A percentile compares a stretch with the other conserved stretches of the same genome.
Conservation (phyloP, 2,329 filamentous ascomycete genomes). For the Ilyonectria mors-panacis region DNA sequence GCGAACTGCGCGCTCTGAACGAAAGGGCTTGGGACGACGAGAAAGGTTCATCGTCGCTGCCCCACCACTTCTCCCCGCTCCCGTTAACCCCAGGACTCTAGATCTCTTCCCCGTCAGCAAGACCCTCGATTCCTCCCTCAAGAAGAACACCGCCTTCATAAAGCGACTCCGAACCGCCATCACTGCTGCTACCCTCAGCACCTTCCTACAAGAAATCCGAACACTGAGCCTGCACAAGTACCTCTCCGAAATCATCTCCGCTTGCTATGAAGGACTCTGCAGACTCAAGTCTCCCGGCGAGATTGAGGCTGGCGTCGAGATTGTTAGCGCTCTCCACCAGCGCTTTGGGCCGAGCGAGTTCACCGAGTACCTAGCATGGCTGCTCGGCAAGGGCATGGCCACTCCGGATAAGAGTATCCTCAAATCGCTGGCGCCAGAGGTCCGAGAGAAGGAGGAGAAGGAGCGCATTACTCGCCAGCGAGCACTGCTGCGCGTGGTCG, state of each 20-base stretch:
- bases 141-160: conserved; percentile 99
- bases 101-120: conserved; percentile 84
- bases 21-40: conserved; percentile 90
- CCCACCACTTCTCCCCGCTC: conserved; percentile 34
- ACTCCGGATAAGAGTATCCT: conserved; percentile 89
- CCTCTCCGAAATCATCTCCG: conserved; percentile 95
- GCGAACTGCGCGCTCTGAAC: conserved; percentile 92
- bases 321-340: conserved; percentile 95
- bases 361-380: conserved; percentile 92
- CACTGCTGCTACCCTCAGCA: conserved; percentile 82
- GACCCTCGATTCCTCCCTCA: conserved; percentile 93
- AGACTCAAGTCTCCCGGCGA: conserved; percentile 93
- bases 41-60: conserved; percentile 70
- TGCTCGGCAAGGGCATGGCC: conserved; percentile 90
- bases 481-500: conserved; percentile 88
- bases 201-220: conserved; percentile 91
- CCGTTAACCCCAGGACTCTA: conserved; percentile 54
- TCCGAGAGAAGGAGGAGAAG: conserved; percentile 95
- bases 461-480: conserved; percentile 90
- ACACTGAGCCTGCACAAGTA: conserved; percentile 95
- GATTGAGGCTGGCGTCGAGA: conserved; percentile 91
- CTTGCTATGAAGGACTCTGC: conserved; percentile 94
- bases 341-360: conserved; percentile 93
- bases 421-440: conserved; percentile 83
- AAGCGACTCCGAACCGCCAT: conserved; percentile 94